Percentiles rank a stretch among this genome's conserved stretches.
Evolutionary conservation across 179 eudicot genomes (phyloP).

Genomic region (Heliamphora pulchella): DNA sequence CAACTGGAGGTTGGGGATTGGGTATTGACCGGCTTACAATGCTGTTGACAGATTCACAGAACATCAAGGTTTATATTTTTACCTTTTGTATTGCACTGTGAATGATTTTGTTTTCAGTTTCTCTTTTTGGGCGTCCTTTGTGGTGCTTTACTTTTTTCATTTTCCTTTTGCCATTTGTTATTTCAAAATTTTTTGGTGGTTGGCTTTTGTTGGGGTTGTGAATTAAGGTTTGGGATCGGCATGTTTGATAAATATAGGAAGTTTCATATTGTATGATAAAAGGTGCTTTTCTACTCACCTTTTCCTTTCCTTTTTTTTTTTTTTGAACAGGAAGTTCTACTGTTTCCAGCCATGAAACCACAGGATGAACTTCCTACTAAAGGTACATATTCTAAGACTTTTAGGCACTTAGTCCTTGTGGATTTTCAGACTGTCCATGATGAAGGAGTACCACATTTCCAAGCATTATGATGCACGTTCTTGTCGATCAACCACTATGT

Average conservation of each 20-base stretch:
- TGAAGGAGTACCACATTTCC: no score
- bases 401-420: neutral
- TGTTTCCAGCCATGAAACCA: constrained; percentile 95
- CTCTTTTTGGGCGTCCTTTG: neutral
- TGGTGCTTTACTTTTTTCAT: neutral
- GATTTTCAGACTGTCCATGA: no score
- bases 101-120: neutral
- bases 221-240: neutral
- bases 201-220: neutral
- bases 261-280: no score
- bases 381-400: constrained; percentile 26
- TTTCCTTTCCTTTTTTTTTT: neutral
- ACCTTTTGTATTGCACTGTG: neutral
- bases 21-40: constrained; percentile 84
- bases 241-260: no score
- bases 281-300: neutral
- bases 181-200: no score
- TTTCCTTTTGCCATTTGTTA: neutral
- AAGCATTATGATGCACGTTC: no score
- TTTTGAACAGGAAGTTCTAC: constrained; percentile 68
- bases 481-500: no score
- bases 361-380: constrained; percentile 71
- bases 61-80: constrained; percentile 59
- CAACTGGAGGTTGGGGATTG: constrained; percentile 94
- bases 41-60: constrained; percentile 87